These are phyloP conservation scores for Hamigera avellanea DNA, from an alignment of 495 filamentous ascomycete species.

Conservation along the genomic window DNA sequence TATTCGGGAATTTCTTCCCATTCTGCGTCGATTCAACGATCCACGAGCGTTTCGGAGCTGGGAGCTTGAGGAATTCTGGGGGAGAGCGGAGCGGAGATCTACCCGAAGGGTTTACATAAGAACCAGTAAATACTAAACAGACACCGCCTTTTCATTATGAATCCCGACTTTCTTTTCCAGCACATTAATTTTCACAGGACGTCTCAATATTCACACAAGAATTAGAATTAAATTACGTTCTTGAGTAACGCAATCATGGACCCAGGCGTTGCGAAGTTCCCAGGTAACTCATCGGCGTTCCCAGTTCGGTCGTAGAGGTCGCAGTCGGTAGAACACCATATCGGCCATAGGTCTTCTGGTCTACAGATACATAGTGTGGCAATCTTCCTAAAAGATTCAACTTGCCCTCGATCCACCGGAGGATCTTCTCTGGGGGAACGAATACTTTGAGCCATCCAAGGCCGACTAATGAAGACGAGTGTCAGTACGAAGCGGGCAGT, in stretches of 20 bases:
- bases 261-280: slow-evolving; percentile 56
- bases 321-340: slow-evolving; percentile 74
- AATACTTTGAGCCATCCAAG: slow-evolving; percentile 77
- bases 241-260: slow-evolving; percentile 25
- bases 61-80: neutral
- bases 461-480: slow-evolving; percentile 46
- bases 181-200: too few relatives aligned
- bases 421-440: slow-evolving; percentile 66
- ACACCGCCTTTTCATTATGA: too few relatives aligned
- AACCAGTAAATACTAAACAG: too few relatives aligned
- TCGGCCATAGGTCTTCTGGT: slow-evolving; percentile 93
- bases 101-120: too few relatives aligned
- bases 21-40: neutral
- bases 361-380: slow-evolving; percentile 82
- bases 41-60: neutral
- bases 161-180: too few relatives aligned
- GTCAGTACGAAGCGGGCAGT: slow-evolving; percentile 5
- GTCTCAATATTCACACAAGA: too few relatives aligned
- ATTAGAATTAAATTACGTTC: neutral
- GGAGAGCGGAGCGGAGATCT: too few relatives aligned
- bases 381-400: slow-evolving; percentile 70
- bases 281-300: slow-evolving; percentile 45
- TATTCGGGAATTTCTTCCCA: slow-evolving; percentile 9
- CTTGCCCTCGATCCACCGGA: slow-evolving; percentile 77
- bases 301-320: slow-evolving; percentile 24